Evolutionary conservation across 345 rosid genomes (phyloP), one percentile per base, ranked within the genome.

Genomic region (Rhodamnia rubescens): DNA sequence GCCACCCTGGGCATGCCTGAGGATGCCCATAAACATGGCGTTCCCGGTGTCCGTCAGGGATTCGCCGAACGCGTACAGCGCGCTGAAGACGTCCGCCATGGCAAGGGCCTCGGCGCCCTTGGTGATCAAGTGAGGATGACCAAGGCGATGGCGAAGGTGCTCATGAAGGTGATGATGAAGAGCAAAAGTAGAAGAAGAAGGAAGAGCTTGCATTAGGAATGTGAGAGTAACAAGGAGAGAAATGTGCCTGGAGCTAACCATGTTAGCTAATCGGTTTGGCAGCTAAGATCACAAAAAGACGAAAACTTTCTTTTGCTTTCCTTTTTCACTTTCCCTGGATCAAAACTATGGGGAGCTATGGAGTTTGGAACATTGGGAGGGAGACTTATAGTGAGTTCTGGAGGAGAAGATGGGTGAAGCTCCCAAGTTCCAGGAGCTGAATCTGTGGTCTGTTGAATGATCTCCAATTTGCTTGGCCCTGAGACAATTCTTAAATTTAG

Each of bases 21-120:
- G 27, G 14, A 87, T 82, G 22, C 91, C 91, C 57, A 88, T 26
- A 26, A 83, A 16, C 53, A 47, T 69, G 42, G 91, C 89, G 51
- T 92, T 92, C n/a, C 92, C 93, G 0, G 90, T 89, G 88, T 92
- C 91, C 0, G 94, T 92, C 59, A 22, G 84, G 21, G 93, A 91
- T 85, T 90, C 94, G 15, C 94, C 94, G 29, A 92, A 92, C 5
- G 93, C 93, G 47, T 47, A 91, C 40, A 91, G 0, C 47, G 78
- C 78, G 9, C 20, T 69, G 78, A 69, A 69, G 78, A 32, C 24
- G 5, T 69, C 11, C 1, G 5, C 84, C 84, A 87, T 91, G 50
- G 74, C 1, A 83, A 91, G 85, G 44, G 50, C 49, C 56, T 86
- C 88, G 11, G 52, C 51, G 42, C 42, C 56, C 50, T 83, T 51